These are phyloP conservation scores for Protomyces lactucae-debilis DNA, from an alignment of 1,139 yeast genomes.

Conservation along the genomic window DNA sequence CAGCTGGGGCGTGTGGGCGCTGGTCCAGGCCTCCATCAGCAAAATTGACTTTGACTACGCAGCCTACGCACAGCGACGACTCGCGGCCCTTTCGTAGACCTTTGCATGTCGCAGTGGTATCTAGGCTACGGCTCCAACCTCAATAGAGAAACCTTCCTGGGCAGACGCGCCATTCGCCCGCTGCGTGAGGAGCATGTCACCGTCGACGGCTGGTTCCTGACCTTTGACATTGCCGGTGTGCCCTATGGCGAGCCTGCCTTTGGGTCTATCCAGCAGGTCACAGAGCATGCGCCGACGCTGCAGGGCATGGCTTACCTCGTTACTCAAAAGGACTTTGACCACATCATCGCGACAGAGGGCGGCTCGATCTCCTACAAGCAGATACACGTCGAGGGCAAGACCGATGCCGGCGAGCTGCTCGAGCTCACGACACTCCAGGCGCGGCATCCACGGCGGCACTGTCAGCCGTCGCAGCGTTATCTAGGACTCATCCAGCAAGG, in stretches of 20 bases:
- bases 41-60: slow-evolving; percentile 67
- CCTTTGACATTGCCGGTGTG: slow-evolving; percentile 19
- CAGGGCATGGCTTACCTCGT: slow-evolving; percentile 24
- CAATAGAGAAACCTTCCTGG: slow-evolving; percentile 15
- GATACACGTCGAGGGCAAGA: neutral
- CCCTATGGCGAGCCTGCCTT: slow-evolving; percentile 25
- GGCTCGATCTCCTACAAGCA: slow-evolving; percentile 14
- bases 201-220: slow-evolving; percentile 6
- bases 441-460: slow-evolving; percentile 2
- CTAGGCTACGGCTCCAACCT: slow-evolving; percentile 23
- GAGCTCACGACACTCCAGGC: slow-evolving; percentile 19
- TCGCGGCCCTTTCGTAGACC: neutral
- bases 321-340: slow-evolving; percentile 8
- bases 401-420: slow-evolving; percentile 1
- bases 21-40: slow-evolving; percentile 65
- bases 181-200: neutral
- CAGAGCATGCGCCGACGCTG: slow-evolving; percentile 3
- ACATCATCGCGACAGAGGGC: slow-evolving; percentile 25
- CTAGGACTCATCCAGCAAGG: slow-evolving; percentile 18
- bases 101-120: slow-evolving; percentile 10
- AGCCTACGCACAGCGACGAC: slow-evolving; percentile 35
- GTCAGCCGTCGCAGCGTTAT: slow-evolving; percentile 20
- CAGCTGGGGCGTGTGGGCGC: slow-evolving; percentile 64
- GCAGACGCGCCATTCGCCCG: slow-evolving; percentile 18
- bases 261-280: slow-evolving; percentile 9